phyloP scores from a whole-genome alignment of 2,329 filamentous ascomycete species.

The Microascus cirrosus region DNA sequence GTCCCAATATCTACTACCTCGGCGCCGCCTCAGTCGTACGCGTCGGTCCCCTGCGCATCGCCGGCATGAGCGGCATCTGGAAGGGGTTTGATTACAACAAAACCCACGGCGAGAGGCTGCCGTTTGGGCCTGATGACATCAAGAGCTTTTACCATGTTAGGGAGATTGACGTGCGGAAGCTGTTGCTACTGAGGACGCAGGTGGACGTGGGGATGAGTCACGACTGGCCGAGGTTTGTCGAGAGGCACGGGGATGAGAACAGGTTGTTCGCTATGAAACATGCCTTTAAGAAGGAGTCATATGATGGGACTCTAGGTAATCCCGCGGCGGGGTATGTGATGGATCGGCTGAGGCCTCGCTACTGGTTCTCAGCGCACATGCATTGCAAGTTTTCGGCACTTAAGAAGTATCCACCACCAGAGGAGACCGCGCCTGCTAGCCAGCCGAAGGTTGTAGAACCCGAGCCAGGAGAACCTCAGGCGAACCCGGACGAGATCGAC shows the following conservation, averaged over 20 bases:
- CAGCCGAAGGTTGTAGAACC: background rate
- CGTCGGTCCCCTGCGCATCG: constrained; percentile 75
- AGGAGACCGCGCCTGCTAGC: constrained; percentile 12
- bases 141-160: constrained; percentile 82
- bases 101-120: constrained; percentile 73
- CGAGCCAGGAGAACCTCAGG: constrained; percentile 8
- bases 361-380: constrained; percentile 92
- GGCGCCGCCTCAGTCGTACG: constrained; percentile 84
- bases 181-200: constrained; percentile 74
- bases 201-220: constrained; percentile 89
- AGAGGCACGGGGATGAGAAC: constrained; percentile 61
- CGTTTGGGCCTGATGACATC: constrained; percentile 67
- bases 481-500: constrained; percentile 61
- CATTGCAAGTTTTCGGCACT: constrained; percentile 77
- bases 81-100: constrained; percentile 82
- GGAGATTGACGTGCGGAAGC: constrained; percentile 81
- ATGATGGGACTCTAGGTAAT: constrained; percentile 65
- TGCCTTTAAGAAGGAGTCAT: constrained; percentile 65
- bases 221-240: constrained; percentile 84
- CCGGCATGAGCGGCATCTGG: constrained; percentile 89
- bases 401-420: constrained; percentile 33
- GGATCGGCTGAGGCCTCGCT: constrained; percentile 66
- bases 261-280: constrained; percentile 63
- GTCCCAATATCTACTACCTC: constrained; percentile 94
- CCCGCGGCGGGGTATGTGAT: constrained; percentile 70